Evolutionary conservation across 371 early-diverging fungal species (phyloP).

Genomic region (Syncephalastrum racemosum): DNA sequence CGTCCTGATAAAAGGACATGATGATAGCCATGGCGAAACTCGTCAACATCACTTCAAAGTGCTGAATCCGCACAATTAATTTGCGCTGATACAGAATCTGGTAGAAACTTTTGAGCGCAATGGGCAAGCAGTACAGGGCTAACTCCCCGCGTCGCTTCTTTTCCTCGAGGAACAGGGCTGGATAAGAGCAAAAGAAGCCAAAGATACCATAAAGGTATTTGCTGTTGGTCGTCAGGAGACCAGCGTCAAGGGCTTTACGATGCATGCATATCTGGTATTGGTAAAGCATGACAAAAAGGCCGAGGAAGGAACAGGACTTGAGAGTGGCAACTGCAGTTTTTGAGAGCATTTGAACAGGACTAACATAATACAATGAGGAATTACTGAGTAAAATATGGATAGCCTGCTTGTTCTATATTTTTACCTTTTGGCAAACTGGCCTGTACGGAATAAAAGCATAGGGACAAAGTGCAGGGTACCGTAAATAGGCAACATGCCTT

Average conservation of each 20-base stretch:
- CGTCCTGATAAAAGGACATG: slow-evolving; percentile 67
- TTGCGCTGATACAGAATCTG: slow-evolving; percentile 55
- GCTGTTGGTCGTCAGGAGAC: slow-evolving; percentile 39
- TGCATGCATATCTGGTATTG: slow-evolving; percentile 64
- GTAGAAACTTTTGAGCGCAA: slow-evolving; percentile 59
- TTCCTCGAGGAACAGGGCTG: slow-evolving; percentile 70
- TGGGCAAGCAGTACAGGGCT: slow-evolving; percentile 69
- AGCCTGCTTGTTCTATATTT: neutral
- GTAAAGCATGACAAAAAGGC: slow-evolving; percentile 59
- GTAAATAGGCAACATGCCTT: slow-evolving; percentile 65
- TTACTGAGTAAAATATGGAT: neutral
- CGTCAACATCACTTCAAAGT: slow-evolving; percentile 58
- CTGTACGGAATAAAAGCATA: slow-evolving; percentile 56
- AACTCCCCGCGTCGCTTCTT: slow-evolving; percentile 66
- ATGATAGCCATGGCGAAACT: slow-evolving; percentile 53
- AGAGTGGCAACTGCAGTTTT: slow-evolving; percentile 55
- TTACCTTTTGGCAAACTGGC: slow-evolving; percentile 59
- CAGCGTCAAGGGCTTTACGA: slow-evolving; percentile 52
- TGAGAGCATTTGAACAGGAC: slow-evolving; percentile 47
- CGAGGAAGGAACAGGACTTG: slow-evolving; percentile 63
- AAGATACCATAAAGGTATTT: slow-evolving; percentile 66
- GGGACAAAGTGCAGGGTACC: slow-evolving; percentile 75
- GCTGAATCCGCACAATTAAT: slow-evolving; percentile 58
- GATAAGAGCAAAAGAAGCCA: slow-evolving; percentile 55
- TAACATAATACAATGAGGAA: slow-evolving; percentile 11